Conservation (phyloP, 768 basidiomycete species). For the Hygrophoropsis aurantiaca region DNA sequence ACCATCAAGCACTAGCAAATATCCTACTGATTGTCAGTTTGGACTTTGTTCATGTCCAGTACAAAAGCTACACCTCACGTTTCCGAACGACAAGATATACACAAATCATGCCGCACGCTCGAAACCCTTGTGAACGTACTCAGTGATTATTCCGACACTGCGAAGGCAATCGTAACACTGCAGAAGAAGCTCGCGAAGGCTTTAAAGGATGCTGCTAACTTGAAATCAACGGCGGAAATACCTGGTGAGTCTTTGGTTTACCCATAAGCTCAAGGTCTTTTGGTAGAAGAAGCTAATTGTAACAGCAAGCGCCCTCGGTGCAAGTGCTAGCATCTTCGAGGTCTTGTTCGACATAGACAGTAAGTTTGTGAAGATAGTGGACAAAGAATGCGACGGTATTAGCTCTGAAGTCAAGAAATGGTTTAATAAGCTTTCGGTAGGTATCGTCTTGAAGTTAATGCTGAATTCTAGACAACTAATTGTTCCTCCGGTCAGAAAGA, state of each 20-base stretch:
- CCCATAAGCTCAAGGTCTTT: not conserved
- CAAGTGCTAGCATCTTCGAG: conserved; percentile 68
- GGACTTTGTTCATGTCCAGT: conserved; percentile 10
- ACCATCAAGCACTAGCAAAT: no score
- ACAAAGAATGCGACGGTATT: conserved; percentile 68
- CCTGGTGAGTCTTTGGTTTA: conserved; percentile 48
- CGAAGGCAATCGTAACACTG: conserved; percentile 54
- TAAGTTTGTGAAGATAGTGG: conserved; percentile 73
- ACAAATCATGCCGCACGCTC: conserved; percentile 78
- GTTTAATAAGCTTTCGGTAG: conserved; percentile 80
- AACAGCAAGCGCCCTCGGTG: conserved; percentile 65
- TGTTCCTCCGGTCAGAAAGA: conserved; percentile 57
- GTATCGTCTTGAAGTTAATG: conserved; percentile 26
- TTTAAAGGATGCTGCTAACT: conserved; percentile 59
- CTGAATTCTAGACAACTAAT: not conserved
- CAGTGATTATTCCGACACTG: conserved; percentile 76
- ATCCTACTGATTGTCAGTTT: no score
- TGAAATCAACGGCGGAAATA: conserved; percentile 61
- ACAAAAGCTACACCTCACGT: conserved; percentile 25
- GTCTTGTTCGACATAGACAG: conserved; percentile 65
- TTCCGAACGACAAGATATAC: conserved; percentile 69
- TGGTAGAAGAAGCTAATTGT: not conserved
- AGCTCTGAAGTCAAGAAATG: conserved; percentile 77
- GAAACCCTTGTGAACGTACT: conserved; percentile 66
- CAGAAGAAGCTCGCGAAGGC: conserved; percentile 79